A percentile compares a stretch with the other conserved stretches of the same genome.
Conservation (phyloP, 805 yeast genomes). For the Yueomyces sinensis region DNA sequence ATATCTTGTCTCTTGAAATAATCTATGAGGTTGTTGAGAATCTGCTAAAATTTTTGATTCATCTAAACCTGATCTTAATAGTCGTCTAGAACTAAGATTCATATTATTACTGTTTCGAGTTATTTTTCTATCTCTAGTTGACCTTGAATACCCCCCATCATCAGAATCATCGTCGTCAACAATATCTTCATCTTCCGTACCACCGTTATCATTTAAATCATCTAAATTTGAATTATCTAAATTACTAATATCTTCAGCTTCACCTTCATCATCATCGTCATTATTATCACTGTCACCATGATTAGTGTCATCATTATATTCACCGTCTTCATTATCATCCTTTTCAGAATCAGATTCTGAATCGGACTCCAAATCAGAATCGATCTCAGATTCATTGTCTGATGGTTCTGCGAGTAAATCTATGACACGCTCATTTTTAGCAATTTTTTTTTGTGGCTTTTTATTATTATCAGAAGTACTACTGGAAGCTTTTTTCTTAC, state of each 20-base stretch:
- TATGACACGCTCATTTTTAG: too few relatives aligned
- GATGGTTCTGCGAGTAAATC: too few relatives aligned
- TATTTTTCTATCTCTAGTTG: neutral
- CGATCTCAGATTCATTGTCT: too few relatives aligned
- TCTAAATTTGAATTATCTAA: conserved; percentile 2
- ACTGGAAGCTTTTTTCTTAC: conserved; percentile 1
- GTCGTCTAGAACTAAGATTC: too few relatives aligned
- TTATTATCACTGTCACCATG: neutral
- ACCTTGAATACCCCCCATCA: neutral
- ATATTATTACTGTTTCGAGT: neutral
- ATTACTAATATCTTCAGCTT: conserved; percentile 1
- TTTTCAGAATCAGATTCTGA: conserved; percentile 3
- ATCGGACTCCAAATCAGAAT: too few relatives aligned
- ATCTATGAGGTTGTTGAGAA: neutral
- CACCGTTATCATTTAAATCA: conserved; percentile 2
- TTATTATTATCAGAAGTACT: neutral
- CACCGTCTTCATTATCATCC: conserved; percentile 1
- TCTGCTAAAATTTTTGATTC: neutral
- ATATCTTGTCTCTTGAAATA: neutral
- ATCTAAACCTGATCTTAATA: too few relatives aligned
- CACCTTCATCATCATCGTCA: conserved; percentile 3
- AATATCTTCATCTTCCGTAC: conserved; percentile 7
- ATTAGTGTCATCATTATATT: conserved; percentile 2
- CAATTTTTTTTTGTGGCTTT: neutral
- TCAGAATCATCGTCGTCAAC: neutral